phyloP scores from a whole-genome alignment of 768 basidiomycete genomes.

The Leucogyrophana mollusca region DNA sequence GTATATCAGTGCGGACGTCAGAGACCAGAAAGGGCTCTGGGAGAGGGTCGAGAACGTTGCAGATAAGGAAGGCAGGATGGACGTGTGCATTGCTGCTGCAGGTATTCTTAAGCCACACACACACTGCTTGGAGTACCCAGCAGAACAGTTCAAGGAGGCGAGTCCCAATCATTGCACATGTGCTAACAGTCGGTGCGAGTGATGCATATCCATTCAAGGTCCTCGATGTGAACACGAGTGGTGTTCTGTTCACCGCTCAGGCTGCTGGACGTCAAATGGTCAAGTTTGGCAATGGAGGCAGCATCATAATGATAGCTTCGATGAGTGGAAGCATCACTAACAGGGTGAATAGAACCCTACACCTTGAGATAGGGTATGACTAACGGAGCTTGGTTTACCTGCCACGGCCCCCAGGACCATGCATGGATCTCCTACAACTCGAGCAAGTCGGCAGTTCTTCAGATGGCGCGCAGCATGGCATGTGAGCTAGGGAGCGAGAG shows the following conservation, averaged over 20 bases:
- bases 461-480: constrained; percentile 82
- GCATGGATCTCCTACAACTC: constrained; percentile 77
- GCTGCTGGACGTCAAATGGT: constrained; percentile 60
- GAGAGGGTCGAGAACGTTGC: constrained; percentile 56
- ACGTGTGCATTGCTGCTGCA: constrained; percentile 76
- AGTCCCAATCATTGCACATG: constrained; percentile 3
- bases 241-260: constrained; percentile 60
- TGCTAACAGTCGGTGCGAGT: too few species aligned
- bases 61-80: constrained; percentile 65
- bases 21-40: constrained; percentile 62
- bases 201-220: constrained; percentile 40
- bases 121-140: constrained; percentile 67
- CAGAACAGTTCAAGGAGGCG: constrained; percentile 62
- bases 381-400: too few species aligned
- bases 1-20: constrained; percentile 66
- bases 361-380: neutral
- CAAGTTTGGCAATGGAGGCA: constrained; percentile 43
- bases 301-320: constrained; percentile 62
- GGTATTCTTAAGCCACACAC: constrained; percentile 62
- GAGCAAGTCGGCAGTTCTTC: constrained; percentile 75
- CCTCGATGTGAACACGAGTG: constrained; percentile 62
- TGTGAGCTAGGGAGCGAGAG: constrained; percentile 67
- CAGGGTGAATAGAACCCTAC: constrained; percentile 39
- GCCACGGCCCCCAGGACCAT: constrained; percentile 48
- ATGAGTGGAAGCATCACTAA: constrained; percentile 74